Evolutionary conservation across 2,329 filamentous ascomycete genomes (phyloP).

Genomic region (Hymenotorrendiella dingleyae): DNA sequence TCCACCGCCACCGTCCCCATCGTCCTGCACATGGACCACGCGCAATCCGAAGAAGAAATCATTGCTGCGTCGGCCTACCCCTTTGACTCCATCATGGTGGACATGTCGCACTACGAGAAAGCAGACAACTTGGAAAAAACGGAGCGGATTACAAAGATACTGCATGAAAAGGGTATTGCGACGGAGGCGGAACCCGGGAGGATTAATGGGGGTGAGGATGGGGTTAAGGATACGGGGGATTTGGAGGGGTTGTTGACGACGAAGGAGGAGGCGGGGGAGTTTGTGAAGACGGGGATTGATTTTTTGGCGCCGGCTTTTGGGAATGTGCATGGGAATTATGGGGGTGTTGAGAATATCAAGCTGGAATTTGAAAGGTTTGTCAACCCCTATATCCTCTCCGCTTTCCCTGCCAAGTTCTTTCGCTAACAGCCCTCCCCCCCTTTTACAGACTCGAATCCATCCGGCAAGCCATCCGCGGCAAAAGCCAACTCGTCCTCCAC

Average conservation of each 20-base stretch:
- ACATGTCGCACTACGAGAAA: slow-evolving; percentile 69
- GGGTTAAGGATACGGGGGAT: slow-evolving; percentile 61
- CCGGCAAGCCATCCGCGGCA: slow-evolving; percentile 31
- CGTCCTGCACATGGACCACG: slow-evolving; percentile 61
- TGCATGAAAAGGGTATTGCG: slow-evolving; percentile 58
- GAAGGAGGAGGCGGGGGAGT: slow-evolving; percentile 54
- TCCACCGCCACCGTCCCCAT: slow-evolving; percentile 51
- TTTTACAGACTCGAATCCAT: slow-evolving; percentile 37
- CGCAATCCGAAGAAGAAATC: slow-evolving; percentile 54
- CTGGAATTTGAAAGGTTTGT: slow-evolving; percentile 39
- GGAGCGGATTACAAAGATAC: slow-evolving; percentile 55
- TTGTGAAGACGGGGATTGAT: slow-evolving; percentile 60
- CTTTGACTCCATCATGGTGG: slow-evolving; percentile 71
- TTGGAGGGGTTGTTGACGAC: slow-evolving; percentile 58
- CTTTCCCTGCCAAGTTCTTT: background rate
- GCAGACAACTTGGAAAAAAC: slow-evolving; percentile 64
- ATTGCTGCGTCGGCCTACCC: slow-evolving; percentile 48
- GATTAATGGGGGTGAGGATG: slow-evolving; percentile 70
- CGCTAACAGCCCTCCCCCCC: too few species aligned
- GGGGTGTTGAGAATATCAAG: slow-evolving; percentile 34
- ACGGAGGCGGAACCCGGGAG: slow-evolving; percentile 67
- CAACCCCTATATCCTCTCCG: background rate
- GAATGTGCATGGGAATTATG: slow-evolving; percentile 61
- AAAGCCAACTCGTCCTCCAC: slow-evolving; percentile 46
- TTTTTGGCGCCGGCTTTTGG: slow-evolving; percentile 63